Evolutionary conservation across 129 eudicot genomes (phyloP), one percentile per base, ranked within the genome.

Genomic region (Solidago caesia): DNA sequence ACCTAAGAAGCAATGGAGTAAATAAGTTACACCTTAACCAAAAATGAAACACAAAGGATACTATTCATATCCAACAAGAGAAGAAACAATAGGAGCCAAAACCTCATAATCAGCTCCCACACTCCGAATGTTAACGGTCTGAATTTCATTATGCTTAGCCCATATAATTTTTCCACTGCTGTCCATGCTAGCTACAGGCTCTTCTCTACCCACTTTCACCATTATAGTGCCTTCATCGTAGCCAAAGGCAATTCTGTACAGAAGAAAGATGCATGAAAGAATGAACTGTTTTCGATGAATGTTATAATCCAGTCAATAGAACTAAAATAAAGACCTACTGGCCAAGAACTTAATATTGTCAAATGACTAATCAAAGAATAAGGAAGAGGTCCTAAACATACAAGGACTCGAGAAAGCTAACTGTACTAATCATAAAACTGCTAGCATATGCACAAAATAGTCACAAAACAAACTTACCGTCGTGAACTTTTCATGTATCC

Each of bases 121-220:
- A 63, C 95, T 88, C 82, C 78, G 84, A 56, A 92, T 82, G 79
- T 89, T 88, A 14, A 87, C 98, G 8, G 96, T 92, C 76, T 92
- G 98, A 74, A 92, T 86, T 71, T 89, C 98, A 77, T 92, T 92
- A 70, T 89, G 95, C 88, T 86, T 92, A 42, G 98, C 96, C 96
- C 96, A 92, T 58, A 92, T 89, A 12, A 92, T 87, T 82, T 92
- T 92, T 14, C 98, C 98, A 64, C 95, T 85, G 74, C 82, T 89
- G 66, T 89, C 96, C 98, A 92, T 92, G 77, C 98, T 92, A 60
- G 95, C 96, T 59, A 89, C 91, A 52, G 97, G 97, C 73, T 85
- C 91, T 81, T 92, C 97, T 26, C 97, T 86, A 62, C 97, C 97
- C 70, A 92, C 79, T 84, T 92, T 92, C 44, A 92, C 96, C 97